Evolutionary conservation across 345 rosid species (phyloP).

Genomic region (Erucastrum elatum): DNA sequence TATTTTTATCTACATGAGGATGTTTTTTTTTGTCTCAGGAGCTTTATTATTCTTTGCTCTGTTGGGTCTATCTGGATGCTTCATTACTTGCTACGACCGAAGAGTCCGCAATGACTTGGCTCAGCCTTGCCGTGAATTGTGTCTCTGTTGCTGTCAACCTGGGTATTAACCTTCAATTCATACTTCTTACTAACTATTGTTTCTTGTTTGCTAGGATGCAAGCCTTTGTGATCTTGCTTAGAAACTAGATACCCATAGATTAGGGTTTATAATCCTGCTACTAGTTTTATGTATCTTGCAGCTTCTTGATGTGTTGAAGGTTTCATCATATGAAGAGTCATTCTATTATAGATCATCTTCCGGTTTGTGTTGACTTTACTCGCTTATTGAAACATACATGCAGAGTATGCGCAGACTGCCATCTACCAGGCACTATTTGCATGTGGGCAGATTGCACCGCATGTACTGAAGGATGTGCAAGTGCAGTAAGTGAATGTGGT

Average conservation of each 20-base stretch:
- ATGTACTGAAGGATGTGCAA: slow-evolving; percentile 94
- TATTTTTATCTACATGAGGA: slow-evolving; percentile 6
- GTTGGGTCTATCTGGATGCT: slow-evolving; percentile 98
- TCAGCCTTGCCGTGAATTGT: slow-evolving; percentile 96
- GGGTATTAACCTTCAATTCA: slow-evolving; percentile 81
- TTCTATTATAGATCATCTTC: neutral
- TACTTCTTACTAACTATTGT: too few relatives aligned
- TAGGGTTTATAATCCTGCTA: neutral
- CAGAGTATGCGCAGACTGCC: slow-evolving; percentile 98
- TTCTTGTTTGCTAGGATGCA: neutral
- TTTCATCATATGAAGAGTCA: too few relatives aligned
- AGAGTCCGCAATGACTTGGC: slow-evolving; percentile 97
- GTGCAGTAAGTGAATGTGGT: slow-evolving; percentile 91
- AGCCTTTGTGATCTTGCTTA: neutral
- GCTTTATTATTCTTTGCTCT: slow-evolving; percentile 92
- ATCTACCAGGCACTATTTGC: slow-evolving; percentile 95
- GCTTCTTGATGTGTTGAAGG: neutral
- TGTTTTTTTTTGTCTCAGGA: slow-evolving; percentile 52
- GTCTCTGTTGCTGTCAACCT: slow-evolving; percentile 98
- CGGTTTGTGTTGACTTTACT: neutral
- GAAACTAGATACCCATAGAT: too few relatives aligned
- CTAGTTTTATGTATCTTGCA: neutral
- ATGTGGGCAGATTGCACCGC: slow-evolving; percentile 99
- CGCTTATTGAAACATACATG: slow-evolving; percentile 14
- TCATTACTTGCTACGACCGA: slow-evolving; percentile 96